Percentiles rank a stretch among this genome's conserved stretches.
phyloP scores from a whole-genome alignment of 106 monocot species.

The Phalaenopsis equestris region DNA sequence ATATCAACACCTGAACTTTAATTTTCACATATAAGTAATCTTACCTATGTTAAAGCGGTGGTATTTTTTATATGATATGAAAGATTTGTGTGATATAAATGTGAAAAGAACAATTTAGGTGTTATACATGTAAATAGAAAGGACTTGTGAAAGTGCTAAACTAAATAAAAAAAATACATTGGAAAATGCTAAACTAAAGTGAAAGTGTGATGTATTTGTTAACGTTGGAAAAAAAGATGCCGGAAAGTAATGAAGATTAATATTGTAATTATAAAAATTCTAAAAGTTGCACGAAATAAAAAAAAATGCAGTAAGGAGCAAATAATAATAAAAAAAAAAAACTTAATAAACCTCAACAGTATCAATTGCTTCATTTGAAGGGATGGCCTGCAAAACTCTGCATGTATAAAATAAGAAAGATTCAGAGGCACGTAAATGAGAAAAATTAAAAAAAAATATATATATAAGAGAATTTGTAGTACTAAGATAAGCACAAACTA shows the following conservation, averaged over 20 bases:
- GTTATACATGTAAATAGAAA: too few relatives aligned
- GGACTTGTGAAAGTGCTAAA: too few relatives aligned
- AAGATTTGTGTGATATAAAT: too few relatives aligned
- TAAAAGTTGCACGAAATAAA: not conserved
- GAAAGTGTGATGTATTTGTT: too few relatives aligned
- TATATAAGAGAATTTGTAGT: not conserved
- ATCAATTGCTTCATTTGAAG: constrained; percentile 94
- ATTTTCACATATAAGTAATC: too few relatives aligned
- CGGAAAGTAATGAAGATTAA: not conserved
- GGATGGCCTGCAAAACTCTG: constrained; percentile 93
- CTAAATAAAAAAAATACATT: not conserved
- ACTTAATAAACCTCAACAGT: constrained; percentile 72
- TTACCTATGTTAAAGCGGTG: too few relatives aligned
- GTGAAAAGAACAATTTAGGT: too few relatives aligned
- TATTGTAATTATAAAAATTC: not conserved
- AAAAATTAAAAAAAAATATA: not conserved
- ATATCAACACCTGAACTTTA: too few relatives aligned
- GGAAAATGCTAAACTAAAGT: not conserved
- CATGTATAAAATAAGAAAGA: constrained; percentile 5
- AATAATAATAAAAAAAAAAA: not conserved
- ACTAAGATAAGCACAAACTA: not conserved
- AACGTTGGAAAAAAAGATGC: too few relatives aligned
- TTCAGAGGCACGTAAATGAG: not conserved
- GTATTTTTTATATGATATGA: too few relatives aligned
- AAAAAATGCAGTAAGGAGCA: not conserved